phyloP scores from a whole-genome alignment of 1,139 yeast genomes.

The Blastobotrys illinoisensis region DNA sequence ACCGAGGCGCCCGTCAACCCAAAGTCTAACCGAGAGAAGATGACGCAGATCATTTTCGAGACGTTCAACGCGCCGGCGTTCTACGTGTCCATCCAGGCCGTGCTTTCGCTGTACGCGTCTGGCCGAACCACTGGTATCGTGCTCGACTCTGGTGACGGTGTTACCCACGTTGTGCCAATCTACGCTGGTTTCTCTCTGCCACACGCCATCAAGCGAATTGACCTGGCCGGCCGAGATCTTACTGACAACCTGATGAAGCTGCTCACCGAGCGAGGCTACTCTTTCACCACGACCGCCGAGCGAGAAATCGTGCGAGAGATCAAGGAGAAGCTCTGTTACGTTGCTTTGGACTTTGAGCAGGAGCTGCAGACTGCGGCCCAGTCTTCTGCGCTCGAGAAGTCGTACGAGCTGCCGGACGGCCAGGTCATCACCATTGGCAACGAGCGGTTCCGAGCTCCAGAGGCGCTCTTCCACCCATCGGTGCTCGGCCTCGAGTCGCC shows the following conservation, averaged over 20 bases:
- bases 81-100: slow-evolving; percentile 98
- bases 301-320: slow-evolving; percentile 99
- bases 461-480: slow-evolving; percentile 98
- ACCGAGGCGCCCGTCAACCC: slow-evolving; percentile 99
- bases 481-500: slow-evolving; percentile 97
- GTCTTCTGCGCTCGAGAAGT: slow-evolving; percentile 96
- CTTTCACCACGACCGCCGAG: slow-evolving; percentile 98
- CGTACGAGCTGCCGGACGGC: slow-evolving; percentile 99
- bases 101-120: slow-evolving; percentile 93
- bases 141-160: slow-evolving; percentile 99
- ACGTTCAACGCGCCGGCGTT: slow-evolving; percentile 99
- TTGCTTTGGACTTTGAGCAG: slow-evolving; percentile 93
- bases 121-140: slow-evolving; percentile 99
- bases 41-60: slow-evolving; percentile 98
- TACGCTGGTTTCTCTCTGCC: slow-evolving; percentile 99
- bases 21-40: slow-evolving; percentile 98
- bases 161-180: slow-evolving; percentile 99
- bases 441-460: slow-evolving; percentile 99
- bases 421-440: slow-evolving; percentile 99
- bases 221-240: slow-evolving; percentile 99
- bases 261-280: slow-evolving; percentile 96
- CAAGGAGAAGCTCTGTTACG: slow-evolving; percentile 98
- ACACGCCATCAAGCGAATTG: slow-evolving; percentile 97
- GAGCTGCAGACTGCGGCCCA: slow-evolving; percentile 99
- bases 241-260: slow-evolving; percentile 98